Conservation (phyloP, 2,329 filamentous ascomycete species). For the Penicillium verrucosum region DNA sequence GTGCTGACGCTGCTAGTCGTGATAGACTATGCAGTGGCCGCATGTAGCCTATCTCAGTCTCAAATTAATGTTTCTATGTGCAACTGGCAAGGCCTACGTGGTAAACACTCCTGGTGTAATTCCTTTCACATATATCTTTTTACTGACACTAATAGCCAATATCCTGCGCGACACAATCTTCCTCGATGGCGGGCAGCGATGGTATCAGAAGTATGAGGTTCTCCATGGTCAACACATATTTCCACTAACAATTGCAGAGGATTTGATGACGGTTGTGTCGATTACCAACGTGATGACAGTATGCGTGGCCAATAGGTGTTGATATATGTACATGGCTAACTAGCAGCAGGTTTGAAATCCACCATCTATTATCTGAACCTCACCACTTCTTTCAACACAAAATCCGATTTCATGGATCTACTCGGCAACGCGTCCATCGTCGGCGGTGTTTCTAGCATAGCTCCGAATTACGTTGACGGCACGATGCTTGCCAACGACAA, state of each 20-base stretch:
- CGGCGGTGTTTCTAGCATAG: conserved; percentile 9
- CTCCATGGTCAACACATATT: not conserved
- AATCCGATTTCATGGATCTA: conserved; percentile 11
- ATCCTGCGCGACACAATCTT: conserved; percentile 18
- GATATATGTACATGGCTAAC: not conserved
- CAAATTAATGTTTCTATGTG: conserved; percentile 18
- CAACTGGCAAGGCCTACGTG: conserved; percentile 16
- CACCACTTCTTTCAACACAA: conserved; percentile 13
- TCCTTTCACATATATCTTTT: not conserved
- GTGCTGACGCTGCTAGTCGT: not conserved
- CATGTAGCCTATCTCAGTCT: conserved; percentile 1
- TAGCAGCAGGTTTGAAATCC: conserved; percentile 6
- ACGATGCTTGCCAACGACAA: conserved; percentile 63
- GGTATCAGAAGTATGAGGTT: conserved; percentile 12
- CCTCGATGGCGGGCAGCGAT: conserved; percentile 16
- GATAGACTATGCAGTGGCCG: not conserved
- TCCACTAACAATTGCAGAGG: conserved; percentile 8
- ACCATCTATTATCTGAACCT: conserved; percentile 17
- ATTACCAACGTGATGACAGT: not conserved
- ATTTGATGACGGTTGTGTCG: conserved; percentile 9
- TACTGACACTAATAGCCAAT: conserved; percentile 14
- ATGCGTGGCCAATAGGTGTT: not conserved
- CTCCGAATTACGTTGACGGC: conserved; percentile 60
- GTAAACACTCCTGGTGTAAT: not conserved
- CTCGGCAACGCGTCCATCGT: conserved; percentile 38